These are phyloP conservation scores for Curvularia verruculosa DNA, from an alignment of 2,329 filamentous ascomycete species.

Conservation along the genomic window DNA sequence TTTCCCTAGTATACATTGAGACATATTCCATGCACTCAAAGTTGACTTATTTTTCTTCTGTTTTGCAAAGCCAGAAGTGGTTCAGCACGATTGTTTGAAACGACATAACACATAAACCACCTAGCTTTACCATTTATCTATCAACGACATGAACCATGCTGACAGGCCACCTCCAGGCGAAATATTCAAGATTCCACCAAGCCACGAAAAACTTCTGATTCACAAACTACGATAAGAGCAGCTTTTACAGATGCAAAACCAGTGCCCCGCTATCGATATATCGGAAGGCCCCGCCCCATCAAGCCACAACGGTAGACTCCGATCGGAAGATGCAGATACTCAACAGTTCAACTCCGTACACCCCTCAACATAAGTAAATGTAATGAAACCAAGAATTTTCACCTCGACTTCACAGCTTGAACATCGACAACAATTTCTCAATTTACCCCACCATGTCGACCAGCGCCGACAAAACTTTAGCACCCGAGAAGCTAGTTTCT, in stretches of 20 bases:
- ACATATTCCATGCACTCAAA: no score
- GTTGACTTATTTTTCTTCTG: no score
- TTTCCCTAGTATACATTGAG: no score
- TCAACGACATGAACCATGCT: no score
- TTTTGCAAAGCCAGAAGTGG: no score
- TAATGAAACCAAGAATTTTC: neutral
- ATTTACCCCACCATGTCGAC: constrained; percentile 9
- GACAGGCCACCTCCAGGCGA: neutral
- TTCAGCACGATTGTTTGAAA: no score
- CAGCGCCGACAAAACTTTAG: neutral
- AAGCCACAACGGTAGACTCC: constrained; percentile 8
- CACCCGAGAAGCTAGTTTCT: constrained; percentile 6
- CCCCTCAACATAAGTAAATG: neutral
- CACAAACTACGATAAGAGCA: neutral
- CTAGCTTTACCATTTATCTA: no score
- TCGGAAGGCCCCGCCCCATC: constrained; percentile 9
- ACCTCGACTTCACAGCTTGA: neutral
- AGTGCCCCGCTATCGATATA: constrained; percentile 2
- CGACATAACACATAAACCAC: no score
- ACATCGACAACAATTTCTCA: neutral
- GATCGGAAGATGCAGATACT: neutral
- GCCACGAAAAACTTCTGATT: neutral
- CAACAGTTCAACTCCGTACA: neutral
- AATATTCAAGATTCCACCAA: neutral
- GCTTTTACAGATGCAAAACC: neutral